These are phyloP conservation scores for Lithospermum erythrorhizon DNA, from an alignment of 257 asterid species.

Conservation along the genomic window DNA sequence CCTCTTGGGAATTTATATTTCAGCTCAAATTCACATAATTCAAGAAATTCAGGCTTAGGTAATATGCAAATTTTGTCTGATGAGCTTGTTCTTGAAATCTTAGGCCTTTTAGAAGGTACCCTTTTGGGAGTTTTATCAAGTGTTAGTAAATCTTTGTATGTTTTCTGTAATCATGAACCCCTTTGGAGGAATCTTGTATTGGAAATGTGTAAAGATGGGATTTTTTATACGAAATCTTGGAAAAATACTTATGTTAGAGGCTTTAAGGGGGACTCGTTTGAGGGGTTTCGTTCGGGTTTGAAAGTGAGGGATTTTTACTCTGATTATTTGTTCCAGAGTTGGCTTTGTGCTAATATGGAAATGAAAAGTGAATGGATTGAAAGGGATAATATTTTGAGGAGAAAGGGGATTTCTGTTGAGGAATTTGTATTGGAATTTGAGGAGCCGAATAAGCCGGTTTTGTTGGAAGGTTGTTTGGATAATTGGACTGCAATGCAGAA, in stretches of 20 bases:
- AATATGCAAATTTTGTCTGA: constrained; percentile 60
- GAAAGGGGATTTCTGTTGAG: constrained; percentile 53
- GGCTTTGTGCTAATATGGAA: constrained; percentile 98
- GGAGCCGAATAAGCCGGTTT: constrained; percentile 77
- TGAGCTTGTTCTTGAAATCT: constrained; percentile 80
- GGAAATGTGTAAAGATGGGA: constrained; percentile 44
- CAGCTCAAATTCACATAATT: constrained; percentile 43
- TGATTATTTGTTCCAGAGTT: constrained; percentile 93
- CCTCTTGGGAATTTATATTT: constrained; percentile 81
- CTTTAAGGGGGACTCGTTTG: no score
- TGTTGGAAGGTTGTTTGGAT: constrained; percentile 79
- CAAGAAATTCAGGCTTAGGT: constrained; percentile 76
- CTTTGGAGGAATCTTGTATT: constrained; percentile 85
- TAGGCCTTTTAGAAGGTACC: constrained; percentile 52
- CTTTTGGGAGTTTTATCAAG: constrained; percentile 65
- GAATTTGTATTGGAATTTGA: constrained; percentile 65
- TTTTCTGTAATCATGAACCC: constrained; percentile 85
- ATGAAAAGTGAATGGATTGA: constrained; percentile 91
- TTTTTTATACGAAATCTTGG: constrained; percentile 61
- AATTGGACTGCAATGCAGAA: constrained; percentile 58
- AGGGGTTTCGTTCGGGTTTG: constrained; percentile 14
- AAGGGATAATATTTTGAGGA: constrained; percentile 72
- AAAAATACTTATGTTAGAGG: constrained; percentile 40
- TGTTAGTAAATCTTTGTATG: constrained; percentile 82
- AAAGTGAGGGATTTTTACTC: constrained; percentile 76